Conservation (phyloP, 2,329 filamentous ascomycete genomes). For the Emericellopsis atlantica region DNA sequence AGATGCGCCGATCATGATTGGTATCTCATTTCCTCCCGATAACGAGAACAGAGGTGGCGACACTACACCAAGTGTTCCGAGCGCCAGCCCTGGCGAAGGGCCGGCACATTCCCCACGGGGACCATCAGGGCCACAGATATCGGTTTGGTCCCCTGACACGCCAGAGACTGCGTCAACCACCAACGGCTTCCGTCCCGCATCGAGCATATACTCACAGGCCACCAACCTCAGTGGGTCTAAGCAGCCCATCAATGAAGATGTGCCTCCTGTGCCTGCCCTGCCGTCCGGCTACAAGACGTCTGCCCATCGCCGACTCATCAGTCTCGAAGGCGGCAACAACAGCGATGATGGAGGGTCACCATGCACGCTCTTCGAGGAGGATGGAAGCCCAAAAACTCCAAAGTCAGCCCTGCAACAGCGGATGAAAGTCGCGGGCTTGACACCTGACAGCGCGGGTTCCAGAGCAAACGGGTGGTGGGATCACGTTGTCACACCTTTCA, state of each 20-base stretch:
- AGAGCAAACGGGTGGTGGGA: slow-evolving; percentile 68
- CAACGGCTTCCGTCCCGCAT: slow-evolving; percentile 30
- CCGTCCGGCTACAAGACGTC: slow-evolving; percentile 28
- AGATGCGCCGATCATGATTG: slow-evolving; percentile 61
- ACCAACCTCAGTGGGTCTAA: slow-evolving; percentile 11
- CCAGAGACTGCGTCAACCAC: slow-evolving; percentile 42
- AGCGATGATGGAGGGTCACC: slow-evolving; percentile 40
- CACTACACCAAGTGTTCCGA: background rate
- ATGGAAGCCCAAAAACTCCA: slow-evolving; percentile 31
- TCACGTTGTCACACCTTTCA: slow-evolving; percentile 59
- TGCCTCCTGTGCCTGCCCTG: slow-evolving; percentile 49
- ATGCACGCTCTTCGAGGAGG: slow-evolving; percentile 60
- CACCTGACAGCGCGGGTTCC: slow-evolving; percentile 37
- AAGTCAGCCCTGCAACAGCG: slow-evolving; percentile 18
- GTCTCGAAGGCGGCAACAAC: slow-evolving; percentile 27
- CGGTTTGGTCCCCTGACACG: slow-evolving; percentile 50
- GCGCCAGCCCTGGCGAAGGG: too few species aligned
- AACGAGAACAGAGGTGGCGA: slow-evolving; percentile 4
- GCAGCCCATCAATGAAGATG: slow-evolving; percentile 14
- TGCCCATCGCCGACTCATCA: slow-evolving; percentile 20
- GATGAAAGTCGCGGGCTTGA: slow-evolving; percentile 20
- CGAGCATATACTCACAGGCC: slow-evolving; percentile 50
- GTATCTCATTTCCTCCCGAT: slow-evolving; percentile 48
- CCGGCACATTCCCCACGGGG: too few species aligned
- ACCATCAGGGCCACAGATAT: slow-evolving; percentile 22